Base-by-base conservation (phyloP, 2,329 filamentous ascomycete genomes). In the Botrytis paeoniae region DNA sequence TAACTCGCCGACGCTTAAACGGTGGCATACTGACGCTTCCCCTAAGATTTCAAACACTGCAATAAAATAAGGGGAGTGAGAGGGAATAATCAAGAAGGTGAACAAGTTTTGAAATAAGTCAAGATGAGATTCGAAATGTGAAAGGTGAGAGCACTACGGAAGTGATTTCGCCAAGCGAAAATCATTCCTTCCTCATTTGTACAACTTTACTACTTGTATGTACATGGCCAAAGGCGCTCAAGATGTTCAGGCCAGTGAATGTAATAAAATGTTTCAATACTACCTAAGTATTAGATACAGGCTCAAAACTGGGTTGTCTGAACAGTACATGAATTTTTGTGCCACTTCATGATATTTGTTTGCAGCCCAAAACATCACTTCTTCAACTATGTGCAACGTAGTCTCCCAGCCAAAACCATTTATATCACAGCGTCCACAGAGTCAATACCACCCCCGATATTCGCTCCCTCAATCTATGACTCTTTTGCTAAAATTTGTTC, bases 1-100 rank as follows among this genome's bases (percentile, higher is more conserved):
- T 54, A 14, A 72, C 7, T 20, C 75, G 75, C 57, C 76, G 78
- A 72, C 79, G 79, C 74, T 79, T 80, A 71, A 73, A 78, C 10
- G 77, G 54, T 20, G 63, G 70, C 70, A 72, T 72, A 37, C 29
- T 51, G 39, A 37, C 29, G 32, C 48, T 59, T 69, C n/a, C 41
- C 25, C 6, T 57, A 12, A 37, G 20, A 37, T 39, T 51, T 18
- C 20, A 16, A 25, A 43, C 10, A 20, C 16, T 41, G n/a, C 10
- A 10, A 68, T 60, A 6, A 25, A 65, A 48, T 60, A 60, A 60
- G 10, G 25, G 41, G 3, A 41, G 29, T 29, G 22, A 29, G 25
- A 45, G 32, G 9, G 45, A 14, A 12, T 6, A n/a, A 32, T 25
- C 9, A 41, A 57, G 48, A 57, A 39, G 37, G 51, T 12, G 12